Percentiles rank a stretch among this genome's conserved stretches.
These are phyloP conservation scores for Gracilaria gracilis DNA, from an alignment of 23 red algal genomes.

Conservation along the genomic window DNA sequence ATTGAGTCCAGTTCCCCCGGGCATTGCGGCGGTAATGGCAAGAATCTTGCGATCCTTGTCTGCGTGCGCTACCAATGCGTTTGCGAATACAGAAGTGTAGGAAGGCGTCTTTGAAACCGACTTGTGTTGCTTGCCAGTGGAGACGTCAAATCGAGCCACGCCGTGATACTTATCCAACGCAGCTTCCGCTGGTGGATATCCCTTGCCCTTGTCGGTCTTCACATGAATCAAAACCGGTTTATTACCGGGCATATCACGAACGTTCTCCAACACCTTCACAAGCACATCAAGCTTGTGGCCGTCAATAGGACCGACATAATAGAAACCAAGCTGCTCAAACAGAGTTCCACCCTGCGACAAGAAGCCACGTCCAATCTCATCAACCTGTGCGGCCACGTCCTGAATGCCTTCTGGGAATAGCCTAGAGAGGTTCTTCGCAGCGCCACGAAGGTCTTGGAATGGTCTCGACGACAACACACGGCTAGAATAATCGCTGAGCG, in stretches of 20 bases:
- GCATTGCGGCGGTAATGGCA: constrained; percentile 98
- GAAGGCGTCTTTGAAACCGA: constrained; percentile 69
- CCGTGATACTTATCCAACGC: constrained; percentile 99
- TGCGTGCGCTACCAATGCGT: constrained; percentile 87
- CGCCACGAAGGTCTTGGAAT: constrained; percentile 84
- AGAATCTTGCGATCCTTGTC: constrained; percentile 93
- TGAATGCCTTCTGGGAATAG: constrained; percentile 92
- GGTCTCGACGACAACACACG: constrained; percentile 81
- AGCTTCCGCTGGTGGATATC: constrained; percentile 95
- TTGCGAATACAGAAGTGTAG: constrained; percentile 95
- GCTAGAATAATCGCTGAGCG: constrained; percentile 89
- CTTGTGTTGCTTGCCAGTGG: constrained; percentile 87
- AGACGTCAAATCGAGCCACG: constrained; percentile 88
- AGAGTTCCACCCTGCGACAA: constrained; percentile 88
- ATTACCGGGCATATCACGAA: constrained; percentile 97
- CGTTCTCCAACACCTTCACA: constrained; percentile 84
- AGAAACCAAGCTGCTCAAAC: constrained; percentile 99
- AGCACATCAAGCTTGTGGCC: constrained; percentile 92
- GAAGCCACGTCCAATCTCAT: constrained; percentile 88
- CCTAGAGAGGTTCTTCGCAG: constrained; percentile 90
- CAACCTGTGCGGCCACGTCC: constrained; percentile 90
- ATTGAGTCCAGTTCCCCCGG: constrained; percentile 95
- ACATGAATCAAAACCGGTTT: constrained; percentile 97
- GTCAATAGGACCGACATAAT: constrained; percentile 97
- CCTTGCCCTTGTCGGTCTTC: constrained; percentile 94